A percentile compares a stretch with the other conserved stretches of the same genome.
Evolutionary conservation across 768 basidiomycete species (phyloP).

Genomic region (Auricularia cornea): DNA sequence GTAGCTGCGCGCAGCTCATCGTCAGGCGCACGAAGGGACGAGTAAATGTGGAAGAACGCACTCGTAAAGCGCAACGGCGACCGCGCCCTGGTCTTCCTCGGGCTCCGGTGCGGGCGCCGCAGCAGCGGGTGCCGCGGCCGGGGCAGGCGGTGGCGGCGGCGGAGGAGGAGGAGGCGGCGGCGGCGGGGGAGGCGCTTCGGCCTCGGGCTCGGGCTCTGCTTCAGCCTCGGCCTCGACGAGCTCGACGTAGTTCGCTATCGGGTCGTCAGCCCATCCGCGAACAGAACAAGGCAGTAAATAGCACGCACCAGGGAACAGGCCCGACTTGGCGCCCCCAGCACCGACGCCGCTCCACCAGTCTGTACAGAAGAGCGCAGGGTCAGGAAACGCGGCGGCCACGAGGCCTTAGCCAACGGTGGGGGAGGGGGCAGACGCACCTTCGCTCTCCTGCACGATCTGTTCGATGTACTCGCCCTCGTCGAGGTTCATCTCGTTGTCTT

Average conservation of each 20-base stretch:
- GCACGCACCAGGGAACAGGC: conserved; percentile 73
- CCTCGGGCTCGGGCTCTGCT: conserved; percentile 16
- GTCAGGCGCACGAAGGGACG: conserved; percentile 8
- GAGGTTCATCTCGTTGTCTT: conserved; percentile 80
- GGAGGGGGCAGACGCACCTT: conserved; percentile 30
- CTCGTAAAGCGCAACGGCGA: conserved; percentile 65
- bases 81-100: conserved; percentile 47
- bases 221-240: conserved; percentile 41
- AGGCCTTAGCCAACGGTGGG: not conserved
- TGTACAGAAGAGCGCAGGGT: conserved; percentile 1
- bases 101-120: conserved; percentile 35
- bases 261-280: not conserved
- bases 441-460: conserved; percentile 75
- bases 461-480: conserved; percentile 75
- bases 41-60: conserved; percentile 31
- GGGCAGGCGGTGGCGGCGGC: conserved; percentile 40
- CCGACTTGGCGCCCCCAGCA: conserved; percentile 53
- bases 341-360: conserved; percentile 87
- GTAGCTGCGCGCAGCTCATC: conserved; percentile 43
- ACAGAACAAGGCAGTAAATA: not conserved
- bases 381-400: not conserved
- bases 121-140: conserved; percentile 29
- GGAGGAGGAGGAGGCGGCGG: conserved; percentile 37
- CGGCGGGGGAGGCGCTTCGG: conserved; percentile 32
- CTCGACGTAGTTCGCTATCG: conserved; percentile 79